Evolutionary conservation across 192 early-diverging fungal species (phyloP), one percentile per base, ranked within the genome.

Genomic region (Rhizophagus prolifer): DNA sequence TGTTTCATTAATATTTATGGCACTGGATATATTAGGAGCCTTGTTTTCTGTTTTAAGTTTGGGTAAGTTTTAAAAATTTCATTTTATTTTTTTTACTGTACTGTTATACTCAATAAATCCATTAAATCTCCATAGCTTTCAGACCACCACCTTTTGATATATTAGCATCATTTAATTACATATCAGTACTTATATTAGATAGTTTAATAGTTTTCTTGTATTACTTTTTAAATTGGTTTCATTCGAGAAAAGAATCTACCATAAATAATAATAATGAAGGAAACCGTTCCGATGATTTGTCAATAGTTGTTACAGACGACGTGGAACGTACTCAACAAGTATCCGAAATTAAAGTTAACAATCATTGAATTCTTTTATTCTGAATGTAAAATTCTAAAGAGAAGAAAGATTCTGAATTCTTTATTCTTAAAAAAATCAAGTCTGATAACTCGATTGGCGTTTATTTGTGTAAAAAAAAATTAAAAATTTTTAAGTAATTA

Each of bases 1-100:
- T 8, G 67, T 84, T 41, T 84, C 83, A 6, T 71, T 82, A 36
- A 19, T 82, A 23, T 84, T 84, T 59, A 50, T 84, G 12, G 65
- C 70, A 21, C 66, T 84, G 58, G 83, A 84, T n/a, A 78, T 78
- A 23, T 70, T 62, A 19, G 83, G 83, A 13, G 79, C 79, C 10
- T 30, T 79, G 21, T 82, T 84, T 44, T 84, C 83, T 5, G 77
- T 75, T 16, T 36, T 82, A 14, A 74, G 70, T 58, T 66, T 84
- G 62, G 76, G 83, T 79, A 80, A 75, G 65, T 74, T 54, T 54
- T 54, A 14, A 7, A 21, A 34, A 34, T 4, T 16, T 50, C 16
- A n/a, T n/a, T 2, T 7, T 54, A 4, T 54, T 4, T 21, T 6
- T 7, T 21, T 7, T 21, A 19, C 36, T 38, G 0, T 38, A 38